Base-by-base conservation (phyloP, 768 basidiomycete genomes). In the Piloderma croceum region DNA sequence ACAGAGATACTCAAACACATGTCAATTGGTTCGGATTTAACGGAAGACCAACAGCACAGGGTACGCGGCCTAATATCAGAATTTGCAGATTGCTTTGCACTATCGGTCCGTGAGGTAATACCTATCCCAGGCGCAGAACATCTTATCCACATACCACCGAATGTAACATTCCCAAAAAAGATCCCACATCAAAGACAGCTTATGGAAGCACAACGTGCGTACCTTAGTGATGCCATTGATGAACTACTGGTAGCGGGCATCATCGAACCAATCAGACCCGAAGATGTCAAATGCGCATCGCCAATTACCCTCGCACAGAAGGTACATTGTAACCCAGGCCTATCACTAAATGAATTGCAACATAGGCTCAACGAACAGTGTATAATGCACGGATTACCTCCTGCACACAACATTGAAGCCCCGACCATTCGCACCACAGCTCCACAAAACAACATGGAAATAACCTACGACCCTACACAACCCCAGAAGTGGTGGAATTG, bases 1-100 rank as follows among this genome's bases (percentile, higher is more conserved):
- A 34, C 27, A 3, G 29, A 35, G 21, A 42, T 58, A 3, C 19
- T 48, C 2, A 24, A 42, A 2, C 24, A 29, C 2, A 34, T 60
- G 10, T 37, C 31, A 1, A 50, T 65, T 3, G 67, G 66, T 0
- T 5, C 11, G 0, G 65, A 71, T 36, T 34, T 72, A 0, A 49
- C 52, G 0, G 21, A 33, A 2, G 49, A 43, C 1, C 46, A 73
- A 36, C 35, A 43, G 3, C 9, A 7, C 3, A 12, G 43, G 10
- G 60, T 68, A 1, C 15, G 31, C 0, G 39, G 24, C 0, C 34
- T 68, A 3, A 23, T 71, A 0, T 24, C 6, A 0, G 41, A 60
- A 35, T 69, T 53, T 37, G 64, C 69, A 0, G 67, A 71, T 43
- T 48, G 57, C 20, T 74, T 69, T 39, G 64, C 67, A 4, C 47